Conservation (phyloP, 73 alveolate species). For the Breviolum minutum region DNA sequence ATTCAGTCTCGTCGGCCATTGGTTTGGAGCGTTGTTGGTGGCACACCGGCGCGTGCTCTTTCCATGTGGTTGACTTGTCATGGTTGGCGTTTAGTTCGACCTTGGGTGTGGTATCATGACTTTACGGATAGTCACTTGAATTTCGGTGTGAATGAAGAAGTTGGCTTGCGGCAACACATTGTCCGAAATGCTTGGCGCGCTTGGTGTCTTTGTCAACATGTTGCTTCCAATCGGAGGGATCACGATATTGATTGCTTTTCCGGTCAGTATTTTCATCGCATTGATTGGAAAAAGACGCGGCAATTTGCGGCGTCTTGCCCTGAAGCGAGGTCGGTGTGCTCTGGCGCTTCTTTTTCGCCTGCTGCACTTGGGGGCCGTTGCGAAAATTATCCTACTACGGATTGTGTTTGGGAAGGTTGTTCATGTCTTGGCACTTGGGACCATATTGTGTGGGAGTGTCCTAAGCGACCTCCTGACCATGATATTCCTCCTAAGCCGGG, state of each 20-base stretch:
- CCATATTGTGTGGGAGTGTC: neutral
- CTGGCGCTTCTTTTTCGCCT: slow-evolving; percentile 20
- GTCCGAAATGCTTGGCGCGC: slow-evolving; percentile 70
- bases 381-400: neutral
- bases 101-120: slow-evolving; percentile 3
- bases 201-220: neutral
- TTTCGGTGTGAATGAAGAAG: neutral
- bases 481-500: neutral
- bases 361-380: neutral
- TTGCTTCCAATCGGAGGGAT: neutral
- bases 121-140: neutral
- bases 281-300: neutral
- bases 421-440: neutral
- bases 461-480: neutral
- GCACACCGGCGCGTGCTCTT: slow-evolving; percentile 9
- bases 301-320: neutral
- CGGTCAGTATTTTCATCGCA: neutral
- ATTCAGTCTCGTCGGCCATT: neutral
- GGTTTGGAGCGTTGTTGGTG: neutral
- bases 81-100: neutral
- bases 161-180: neutral
- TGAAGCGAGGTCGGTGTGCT: neutral
- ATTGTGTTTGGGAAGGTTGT: slow-evolving; percentile 31
- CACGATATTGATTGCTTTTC: neutral
- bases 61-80: neutral